A percentile compares a stretch with the other conserved stretches of the same genome.
phyloP scores from a whole-genome alignment of 78 protist species.

The Dictyostelium brefeldianum region DNA sequence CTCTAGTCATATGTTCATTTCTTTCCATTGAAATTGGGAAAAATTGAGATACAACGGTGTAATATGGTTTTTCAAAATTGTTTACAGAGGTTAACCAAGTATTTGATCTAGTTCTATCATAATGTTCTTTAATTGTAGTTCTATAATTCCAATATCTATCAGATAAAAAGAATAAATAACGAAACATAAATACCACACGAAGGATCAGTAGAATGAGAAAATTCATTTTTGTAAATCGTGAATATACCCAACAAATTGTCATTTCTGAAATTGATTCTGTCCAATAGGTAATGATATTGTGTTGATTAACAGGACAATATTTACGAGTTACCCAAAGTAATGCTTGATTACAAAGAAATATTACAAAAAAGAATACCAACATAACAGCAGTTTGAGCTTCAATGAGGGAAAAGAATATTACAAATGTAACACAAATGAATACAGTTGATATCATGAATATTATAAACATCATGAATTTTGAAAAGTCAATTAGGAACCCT shows the following conservation, averaged over 20 bases:
- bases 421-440: slow-evolving; percentile 35
- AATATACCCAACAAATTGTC: slow-evolving; percentile 17
- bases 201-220: slow-evolving; percentile 17
- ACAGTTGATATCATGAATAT: background rate
- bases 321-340: slow-evolving; percentile 28
- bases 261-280: slow-evolving; percentile 48
- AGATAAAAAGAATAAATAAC: slow-evolving; percentile 36
- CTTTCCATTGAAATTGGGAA: slow-evolving; percentile 67
- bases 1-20: slow-evolving; percentile 73
- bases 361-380: slow-evolving; percentile 12
- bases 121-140: slow-evolving; percentile 3
- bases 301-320: background rate
- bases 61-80: background rate
- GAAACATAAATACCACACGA: background rate
- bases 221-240: background rate
- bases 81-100: background rate
- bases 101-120: background rate
- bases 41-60: background rate
- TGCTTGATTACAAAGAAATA: slow-evolving; percentile 26
- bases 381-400: background rate
- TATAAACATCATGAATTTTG: background rate
- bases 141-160: slow-evolving; percentile 55
- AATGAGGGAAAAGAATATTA: background rate
- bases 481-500: background rate
- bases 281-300: slow-evolving; percentile 69